These are phyloP conservation scores for Noccaea caerulescens DNA, from an alignment of 345 rosid species.

Conservation along the genomic window DNA sequence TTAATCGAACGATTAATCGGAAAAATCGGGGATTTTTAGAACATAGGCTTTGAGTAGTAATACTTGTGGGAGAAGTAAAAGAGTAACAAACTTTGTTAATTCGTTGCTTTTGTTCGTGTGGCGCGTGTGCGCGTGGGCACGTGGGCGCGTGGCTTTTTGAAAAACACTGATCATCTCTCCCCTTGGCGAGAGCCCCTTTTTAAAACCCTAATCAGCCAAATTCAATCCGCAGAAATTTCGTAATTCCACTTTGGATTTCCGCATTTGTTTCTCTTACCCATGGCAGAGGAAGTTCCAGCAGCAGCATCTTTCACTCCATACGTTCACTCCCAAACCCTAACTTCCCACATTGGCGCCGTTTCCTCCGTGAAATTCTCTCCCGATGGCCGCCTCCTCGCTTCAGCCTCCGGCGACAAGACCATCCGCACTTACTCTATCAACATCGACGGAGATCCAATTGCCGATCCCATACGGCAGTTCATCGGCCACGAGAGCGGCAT, in stretches of 20 bases:
- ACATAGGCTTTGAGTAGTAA: too few relatives aligned
- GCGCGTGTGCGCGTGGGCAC: too few relatives aligned
- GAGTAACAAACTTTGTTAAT: too few relatives aligned
- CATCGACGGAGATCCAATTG: conserved; percentile 40
- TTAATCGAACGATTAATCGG: too few relatives aligned
- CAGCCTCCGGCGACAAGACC: conserved; percentile 88
- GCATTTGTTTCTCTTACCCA: background rate
- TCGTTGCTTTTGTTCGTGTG: too few relatives aligned
- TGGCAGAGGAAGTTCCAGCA: conserved; percentile 41
- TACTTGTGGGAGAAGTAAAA: too few relatives aligned
- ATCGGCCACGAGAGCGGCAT: conserved; percentile 78
- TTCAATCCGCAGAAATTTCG: conserved; percentile 2
- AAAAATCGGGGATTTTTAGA: too few relatives aligned
- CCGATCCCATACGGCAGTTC: conserved; percentile 57
- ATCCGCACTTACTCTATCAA: conserved; percentile 69
- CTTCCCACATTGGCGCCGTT: conserved; percentile 65
- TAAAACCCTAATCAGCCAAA: conserved; percentile 37
- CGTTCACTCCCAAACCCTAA: conserved; percentile 73
- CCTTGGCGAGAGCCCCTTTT: background rate
- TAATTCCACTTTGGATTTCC: background rate
- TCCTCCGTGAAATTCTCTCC: conserved; percentile 90
- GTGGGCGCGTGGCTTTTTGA: background rate
- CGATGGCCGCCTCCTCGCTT: conserved; percentile 83
- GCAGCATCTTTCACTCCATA: conserved; percentile 62
- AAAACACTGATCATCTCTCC: conserved; percentile 9